Percentiles rank a stretch among this genome's conserved stretches.
These are phyloP conservation scores for Tardiomyces digboiensis DNA, from an alignment of 1,139 yeast genomes.

Conservation along the genomic window DNA sequence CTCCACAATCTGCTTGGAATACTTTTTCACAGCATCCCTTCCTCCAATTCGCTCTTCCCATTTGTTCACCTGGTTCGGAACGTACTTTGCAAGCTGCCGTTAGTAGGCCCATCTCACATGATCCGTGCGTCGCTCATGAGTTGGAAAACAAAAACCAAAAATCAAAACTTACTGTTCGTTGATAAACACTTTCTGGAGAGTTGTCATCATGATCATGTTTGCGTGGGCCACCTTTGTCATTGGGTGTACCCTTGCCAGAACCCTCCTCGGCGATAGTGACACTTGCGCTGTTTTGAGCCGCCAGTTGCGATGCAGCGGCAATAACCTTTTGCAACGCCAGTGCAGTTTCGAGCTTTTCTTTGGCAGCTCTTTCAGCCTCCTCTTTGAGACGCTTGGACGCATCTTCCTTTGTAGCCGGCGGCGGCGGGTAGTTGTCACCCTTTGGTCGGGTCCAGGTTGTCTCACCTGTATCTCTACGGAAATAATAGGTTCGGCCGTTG, in stretches of 20 bases:
- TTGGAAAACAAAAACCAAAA: too few species aligned
- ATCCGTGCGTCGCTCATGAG: too few species aligned
- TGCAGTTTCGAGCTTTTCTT: background rate
- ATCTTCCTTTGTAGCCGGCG: background rate
- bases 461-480: constrained; percentile 36
- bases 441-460: constrained; percentile 56
- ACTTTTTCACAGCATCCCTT: constrained; percentile 61
- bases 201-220: constrained; percentile 9
- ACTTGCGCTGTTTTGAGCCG: background rate
- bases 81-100: constrained; percentile 65
- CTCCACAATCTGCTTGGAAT: constrained; percentile 70
- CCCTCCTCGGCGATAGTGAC: background rate
- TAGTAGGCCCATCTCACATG: constrained; percentile 9
- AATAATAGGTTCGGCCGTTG: constrained; percentile 39
- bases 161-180: too few species aligned
- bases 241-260: constrained; percentile 10
- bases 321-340: constrained; percentile 29
- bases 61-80: constrained; percentile 70
- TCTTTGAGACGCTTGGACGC: constrained; percentile 16
- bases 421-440: constrained; percentile 5
- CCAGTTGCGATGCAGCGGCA: constrained; percentile 25
- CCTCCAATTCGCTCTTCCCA: constrained; percentile 54
- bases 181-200: background rate
- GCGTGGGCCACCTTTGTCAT: constrained; percentile 9
- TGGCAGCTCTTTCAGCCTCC: constrained; percentile 13